These are phyloP conservation scores for Ophidiomyces ophidiicola DNA, from an alignment of 2,329 filamentous ascomycete genomes.

Conservation along the genomic window DNA sequence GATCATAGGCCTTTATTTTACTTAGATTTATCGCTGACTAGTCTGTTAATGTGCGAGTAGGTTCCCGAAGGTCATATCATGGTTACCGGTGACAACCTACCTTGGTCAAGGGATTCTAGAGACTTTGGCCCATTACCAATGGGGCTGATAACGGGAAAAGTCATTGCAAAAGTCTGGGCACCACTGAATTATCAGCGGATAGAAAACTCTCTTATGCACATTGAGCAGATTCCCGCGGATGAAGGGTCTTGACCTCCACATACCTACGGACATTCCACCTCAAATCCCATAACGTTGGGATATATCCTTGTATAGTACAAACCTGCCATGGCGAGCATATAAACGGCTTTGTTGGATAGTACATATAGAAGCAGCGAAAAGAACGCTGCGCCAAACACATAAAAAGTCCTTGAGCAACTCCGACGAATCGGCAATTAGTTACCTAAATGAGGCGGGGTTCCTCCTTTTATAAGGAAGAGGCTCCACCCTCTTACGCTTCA, in stretches of 20 bases:
- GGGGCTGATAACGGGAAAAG: conserved; percentile 71
- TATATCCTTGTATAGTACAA: conserved; percentile 7
- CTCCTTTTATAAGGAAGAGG: conserved; percentile 42
- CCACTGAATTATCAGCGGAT: conserved; percentile 27
- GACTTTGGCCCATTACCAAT: conserved; percentile 77
- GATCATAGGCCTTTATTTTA: conserved; percentile 8
- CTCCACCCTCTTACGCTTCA: conserved; percentile 66
- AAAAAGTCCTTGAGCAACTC: too few relatives aligned
- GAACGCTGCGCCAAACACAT: too few relatives aligned
- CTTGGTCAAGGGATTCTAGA: conserved; percentile 73
- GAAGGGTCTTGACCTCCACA: too few relatives aligned
- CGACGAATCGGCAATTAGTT: too few relatives aligned
- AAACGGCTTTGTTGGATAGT: conserved; percentile 19
- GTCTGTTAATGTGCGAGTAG: conserved; percentile 35
- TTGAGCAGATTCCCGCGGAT: too few relatives aligned
- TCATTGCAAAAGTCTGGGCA: conserved; percentile 44
- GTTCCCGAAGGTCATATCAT: conserved; percentile 88
- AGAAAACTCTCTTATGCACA: conserved; percentile 28
- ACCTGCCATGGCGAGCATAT: conserved; percentile 8
- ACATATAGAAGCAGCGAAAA: conserved; percentile 20
- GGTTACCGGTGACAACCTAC: conserved; percentile 77
- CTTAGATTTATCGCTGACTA: neutral
- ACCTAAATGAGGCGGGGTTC: conserved; percentile 37
- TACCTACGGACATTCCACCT: too few relatives aligned
- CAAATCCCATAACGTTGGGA: neutral